Evolutionary conservation across 129 eudicot genomes (phyloP).

Genomic region (Ambrosia trifida): DNA sequence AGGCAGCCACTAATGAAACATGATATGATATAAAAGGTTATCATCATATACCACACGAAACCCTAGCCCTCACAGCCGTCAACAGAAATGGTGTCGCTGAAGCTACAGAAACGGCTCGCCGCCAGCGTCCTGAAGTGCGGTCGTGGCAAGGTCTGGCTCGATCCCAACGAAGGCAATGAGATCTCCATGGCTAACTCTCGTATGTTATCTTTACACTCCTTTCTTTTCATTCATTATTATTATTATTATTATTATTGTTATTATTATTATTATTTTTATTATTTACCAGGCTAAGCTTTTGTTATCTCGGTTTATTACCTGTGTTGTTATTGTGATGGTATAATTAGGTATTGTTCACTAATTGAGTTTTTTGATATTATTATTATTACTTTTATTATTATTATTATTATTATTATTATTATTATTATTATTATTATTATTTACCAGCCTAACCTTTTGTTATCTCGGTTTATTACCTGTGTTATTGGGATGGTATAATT

Average conservation of each 20-base stretch:
- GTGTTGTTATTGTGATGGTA: not conserved
- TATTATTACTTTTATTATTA: too few relatives aligned
- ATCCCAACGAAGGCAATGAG: constrained; percentile 58
- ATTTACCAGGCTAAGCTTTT: too few relatives aligned
- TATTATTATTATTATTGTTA: too few relatives aligned
- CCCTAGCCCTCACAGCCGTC: constrained; percentile 31
- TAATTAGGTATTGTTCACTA: not conserved
- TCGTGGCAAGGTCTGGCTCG: constrained; percentile 58
- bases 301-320: too few relatives aligned
- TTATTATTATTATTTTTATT: too few relatives aligned
- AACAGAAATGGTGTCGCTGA: constrained; percentile 51
- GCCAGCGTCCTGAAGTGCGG: constrained; percentile 66
- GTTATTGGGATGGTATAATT: too few relatives aligned
- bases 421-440: too few relatives aligned
- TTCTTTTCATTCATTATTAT: not conserved
- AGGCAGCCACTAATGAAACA: not conserved
- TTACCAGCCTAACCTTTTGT: too few relatives aligned
- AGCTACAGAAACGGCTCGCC: constrained; percentile 62
- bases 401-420: too few relatives aligned
- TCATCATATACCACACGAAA: constrained; percentile 12
- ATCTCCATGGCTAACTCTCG: constrained; percentile 63
- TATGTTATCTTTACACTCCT: not conserved
- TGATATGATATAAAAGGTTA: constrained; percentile 20
- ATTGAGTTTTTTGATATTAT: too few relatives aligned
- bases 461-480: too few relatives aligned